phyloP scores from a whole-genome alignment of 331 rosid species.

The Rosa hybrid region DNA sequence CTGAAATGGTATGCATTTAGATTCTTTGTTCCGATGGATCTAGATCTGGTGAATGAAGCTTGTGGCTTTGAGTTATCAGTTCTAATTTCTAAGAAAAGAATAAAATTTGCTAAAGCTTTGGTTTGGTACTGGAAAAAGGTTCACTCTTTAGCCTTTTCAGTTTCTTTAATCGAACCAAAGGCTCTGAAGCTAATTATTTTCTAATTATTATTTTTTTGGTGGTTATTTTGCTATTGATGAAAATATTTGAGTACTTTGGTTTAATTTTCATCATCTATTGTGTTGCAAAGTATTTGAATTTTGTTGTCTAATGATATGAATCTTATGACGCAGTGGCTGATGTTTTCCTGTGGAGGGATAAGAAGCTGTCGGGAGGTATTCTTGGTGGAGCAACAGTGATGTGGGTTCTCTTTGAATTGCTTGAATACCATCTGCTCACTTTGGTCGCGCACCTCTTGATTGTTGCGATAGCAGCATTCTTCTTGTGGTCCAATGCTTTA shows the following conservation, averaged over 20 bases:
- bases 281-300: background rate
- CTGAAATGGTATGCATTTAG: no score
- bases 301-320: background rate
- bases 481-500: conserved; percentile 89
- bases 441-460: conserved; percentile 66
- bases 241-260: background rate
- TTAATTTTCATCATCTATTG: background rate
- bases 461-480: conserved; percentile 59
- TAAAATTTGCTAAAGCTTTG: background rate
- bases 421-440: conserved; percentile 80
- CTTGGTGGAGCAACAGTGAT: conserved; percentile 66
- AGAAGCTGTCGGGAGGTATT: conserved; percentile 71
- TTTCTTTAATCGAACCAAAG: background rate
- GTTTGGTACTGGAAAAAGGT: background rate
- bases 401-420: conserved; percentile 82
- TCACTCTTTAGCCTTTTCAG: background rate
- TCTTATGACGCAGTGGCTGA: conserved; percentile 70
- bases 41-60: conserved; percentile 41
- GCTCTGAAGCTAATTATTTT: background rate
- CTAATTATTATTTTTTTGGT: background rate
- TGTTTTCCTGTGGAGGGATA: conserved; percentile 91
- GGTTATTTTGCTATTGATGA: background rate
- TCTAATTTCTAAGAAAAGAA: background rate
- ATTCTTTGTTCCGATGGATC: background rate
- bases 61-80: background rate